These are phyloP conservation scores for Kazachstania psychrophila DNA, from an alignment of 805 yeast genomes.

Conservation along the genomic window DNA sequence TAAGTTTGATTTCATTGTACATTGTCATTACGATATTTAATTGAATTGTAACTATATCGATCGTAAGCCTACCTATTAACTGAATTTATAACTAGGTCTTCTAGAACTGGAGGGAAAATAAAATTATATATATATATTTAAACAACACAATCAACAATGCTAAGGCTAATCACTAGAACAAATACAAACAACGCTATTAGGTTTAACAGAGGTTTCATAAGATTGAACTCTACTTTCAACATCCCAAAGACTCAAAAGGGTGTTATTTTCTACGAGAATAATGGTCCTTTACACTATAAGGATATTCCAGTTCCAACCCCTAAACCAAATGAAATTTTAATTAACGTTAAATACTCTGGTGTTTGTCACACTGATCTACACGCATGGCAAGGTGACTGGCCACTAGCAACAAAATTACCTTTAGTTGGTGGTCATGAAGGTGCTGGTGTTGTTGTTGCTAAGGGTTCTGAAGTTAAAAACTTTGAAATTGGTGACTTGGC, in stretches of 20 bases:
- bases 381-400: conserved; percentile 67
- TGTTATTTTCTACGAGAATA: conserved; percentile 41
- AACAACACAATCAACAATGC: conserved; percentile 6
- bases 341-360: conserved; percentile 55
- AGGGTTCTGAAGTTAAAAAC: conserved; percentile 46
- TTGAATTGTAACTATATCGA: too few relatives aligned
- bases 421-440: conserved; percentile 64
- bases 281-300: conserved; percentile 40
- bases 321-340: conserved; percentile 45
- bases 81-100: too few relatives aligned
- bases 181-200: neutral
- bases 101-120: too few relatives aligned
- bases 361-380: conserved; percentile 60
- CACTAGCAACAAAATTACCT: conserved; percentile 46
- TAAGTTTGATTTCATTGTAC: too few relatives aligned
- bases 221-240: conserved; percentile 18
- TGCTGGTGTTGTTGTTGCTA: conserved; percentile 54
- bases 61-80: too few relatives aligned
- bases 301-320: conserved; percentile 52
- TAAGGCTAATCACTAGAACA: conserved; percentile 8
- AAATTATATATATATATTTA: neutral
- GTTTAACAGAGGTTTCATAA: conserved; percentile 7
- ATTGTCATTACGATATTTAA: too few relatives aligned
- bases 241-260: conserved; percentile 46
- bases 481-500: conserved; percentile 53